Evolutionary conservation across 1,139 yeast genomes (phyloP), one percentile per base, ranked within the genome.

Genomic region (Taphrina wiesneri): DNA sequence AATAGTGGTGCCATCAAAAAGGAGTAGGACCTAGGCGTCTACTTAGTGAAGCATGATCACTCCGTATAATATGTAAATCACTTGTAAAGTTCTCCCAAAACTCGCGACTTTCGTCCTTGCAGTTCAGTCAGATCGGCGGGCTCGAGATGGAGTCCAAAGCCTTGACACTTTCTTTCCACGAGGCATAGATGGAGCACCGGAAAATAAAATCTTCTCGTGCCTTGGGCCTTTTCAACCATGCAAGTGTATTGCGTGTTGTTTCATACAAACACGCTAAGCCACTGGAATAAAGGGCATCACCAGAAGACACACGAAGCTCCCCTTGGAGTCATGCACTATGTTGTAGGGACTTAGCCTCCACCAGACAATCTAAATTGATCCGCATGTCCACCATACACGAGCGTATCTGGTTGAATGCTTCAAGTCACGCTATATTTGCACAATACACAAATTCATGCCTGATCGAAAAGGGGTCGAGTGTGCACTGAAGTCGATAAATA

Each of bases 361-460:
- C 28, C 4, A 28, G 49, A 45, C 49, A 45, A 45, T 45, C 49
- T 45, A 45, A 23, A 13, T 39, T 2, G 28, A 21, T 21, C 28
- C 49, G 21, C 28, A 21, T 45, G 49, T 21, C 49, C 28, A 21
- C 25, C 49, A 45, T n/a, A n/a, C 49, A 19, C 28, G n/a, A 23
- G 49, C 49, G 49, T 45, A 45, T 45, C 49, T 45, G 25, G 49
- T 45, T 45, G 49, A 45, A 45, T 23, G 49, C 4, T 13, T 45
- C 49, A 21, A 7, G 28, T 5, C 49, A 28, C 49, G 25, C 25
- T 23, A 45, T 45, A 23, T 45, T 45, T 21, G 28, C 28, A 21
- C 28, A 15, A 17, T 39, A 13, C 6, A 39, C 45, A 6, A 17
- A 5, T 13, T 17, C n/a, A 5, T 17, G 21, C 6, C 15, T 17